Percentiles rank a stretch among this genome's conserved stretches.
Evolutionary conservation across 257 asterid species (phyloP).

Genomic region (Plectranthus barbatus): DNA sequence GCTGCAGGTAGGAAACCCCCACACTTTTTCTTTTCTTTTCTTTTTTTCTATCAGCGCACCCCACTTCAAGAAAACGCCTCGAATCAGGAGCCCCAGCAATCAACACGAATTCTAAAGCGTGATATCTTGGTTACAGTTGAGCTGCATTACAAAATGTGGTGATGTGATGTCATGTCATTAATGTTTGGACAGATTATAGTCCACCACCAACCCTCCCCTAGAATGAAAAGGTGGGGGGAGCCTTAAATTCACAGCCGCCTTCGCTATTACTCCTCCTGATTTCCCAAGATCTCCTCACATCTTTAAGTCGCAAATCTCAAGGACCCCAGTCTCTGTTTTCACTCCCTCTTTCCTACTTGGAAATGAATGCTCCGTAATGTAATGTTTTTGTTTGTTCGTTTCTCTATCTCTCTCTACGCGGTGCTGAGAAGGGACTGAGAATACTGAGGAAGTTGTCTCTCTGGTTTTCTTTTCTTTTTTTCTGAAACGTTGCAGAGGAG

Average conservation of each 20-base stretch:
- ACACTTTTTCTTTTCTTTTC: no score
- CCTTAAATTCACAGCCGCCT: constrained; percentile 65
- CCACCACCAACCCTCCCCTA: constrained; percentile 22
- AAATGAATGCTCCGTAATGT: not conserved
- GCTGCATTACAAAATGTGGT: not conserved
- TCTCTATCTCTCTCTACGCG: constrained; percentile 9
- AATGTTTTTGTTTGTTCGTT: constrained; percentile 3
- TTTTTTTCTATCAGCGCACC: not conserved
- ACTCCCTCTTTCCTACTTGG: not conserved
- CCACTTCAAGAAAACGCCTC: constrained; percentile 25
- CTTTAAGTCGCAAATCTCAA: constrained; percentile 42
- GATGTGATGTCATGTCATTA: constrained; percentile 24
- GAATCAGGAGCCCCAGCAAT: constrained; percentile 28
- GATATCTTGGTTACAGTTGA: not conserved
- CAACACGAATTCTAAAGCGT: not conserved
- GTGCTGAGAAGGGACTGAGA: constrained; percentile 26
- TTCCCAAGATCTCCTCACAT: constrained; percentile 26
- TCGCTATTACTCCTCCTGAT: constrained; percentile 52
- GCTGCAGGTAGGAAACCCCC: constrained; percentile 1
- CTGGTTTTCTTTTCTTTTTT: constrained; percentile 23
- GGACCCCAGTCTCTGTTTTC: constrained; percentile 1
- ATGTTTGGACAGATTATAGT: constrained; percentile 20
- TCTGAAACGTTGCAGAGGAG: constrained; percentile 34
- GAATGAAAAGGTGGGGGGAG: constrained; percentile 17
- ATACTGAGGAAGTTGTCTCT: constrained; percentile 56